These are phyloP conservation scores for Brasilioporus rufonigricans DNA, from an alignment of 768 basidiomycete species.

Conservation along the genomic window DNA sequence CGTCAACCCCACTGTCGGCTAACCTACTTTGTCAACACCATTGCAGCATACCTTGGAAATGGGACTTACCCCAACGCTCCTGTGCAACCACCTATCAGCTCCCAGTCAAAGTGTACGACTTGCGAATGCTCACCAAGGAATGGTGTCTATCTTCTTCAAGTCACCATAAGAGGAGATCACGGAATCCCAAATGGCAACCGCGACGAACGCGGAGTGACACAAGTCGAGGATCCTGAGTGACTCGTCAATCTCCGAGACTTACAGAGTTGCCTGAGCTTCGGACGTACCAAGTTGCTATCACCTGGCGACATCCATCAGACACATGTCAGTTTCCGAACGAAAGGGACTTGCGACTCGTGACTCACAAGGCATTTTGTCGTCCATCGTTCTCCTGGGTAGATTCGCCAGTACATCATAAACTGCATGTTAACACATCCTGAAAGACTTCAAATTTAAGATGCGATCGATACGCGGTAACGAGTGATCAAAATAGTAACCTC, in stretches of 20 bases:
- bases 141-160: constrained; percentile 2
- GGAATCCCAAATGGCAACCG: constrained; percentile 24
- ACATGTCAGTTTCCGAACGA: not conserved
- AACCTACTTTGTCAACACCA: not conserved
- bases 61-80: constrained; percentile 25
- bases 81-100: constrained; percentile 1
- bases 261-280: not conserved
- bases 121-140: constrained; percentile 21
- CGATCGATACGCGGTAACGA: not conserved
- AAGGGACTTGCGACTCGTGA: not conserved
- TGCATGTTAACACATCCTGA: constrained; percentile 28
- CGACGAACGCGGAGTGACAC: constrained; percentile 23
- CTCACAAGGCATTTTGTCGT: constrained; percentile 16
- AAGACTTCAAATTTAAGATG: constrained; percentile 11
- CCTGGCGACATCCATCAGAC: constrained; percentile 7
- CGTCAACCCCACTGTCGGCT: constrained; percentile 23
- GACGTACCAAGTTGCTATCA: constrained; percentile 20
- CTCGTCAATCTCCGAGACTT: not conserved
- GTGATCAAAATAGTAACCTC: not conserved
- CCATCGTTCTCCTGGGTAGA: constrained; percentile 16
- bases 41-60: not conserved
- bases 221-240: constrained; percentile 22
- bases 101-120: not conserved
- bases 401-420: constrained; percentile 24
- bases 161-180: constrained; percentile 22